Conservation (phyloP, 495 filamentous ascomycete genomes). For the Aspergillus cristatus region DNA sequence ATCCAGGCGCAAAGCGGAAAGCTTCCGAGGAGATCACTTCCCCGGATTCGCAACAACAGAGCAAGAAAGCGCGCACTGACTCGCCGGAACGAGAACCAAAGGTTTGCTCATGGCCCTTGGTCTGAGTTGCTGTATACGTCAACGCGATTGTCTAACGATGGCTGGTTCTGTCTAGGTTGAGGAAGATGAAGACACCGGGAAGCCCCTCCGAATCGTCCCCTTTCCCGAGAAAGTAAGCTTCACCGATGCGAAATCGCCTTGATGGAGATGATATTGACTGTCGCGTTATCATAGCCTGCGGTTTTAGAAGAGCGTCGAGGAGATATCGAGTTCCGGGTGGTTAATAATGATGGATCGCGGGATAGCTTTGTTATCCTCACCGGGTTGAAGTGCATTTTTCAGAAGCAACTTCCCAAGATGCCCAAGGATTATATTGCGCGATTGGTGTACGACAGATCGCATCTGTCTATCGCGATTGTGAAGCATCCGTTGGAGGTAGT, state of each 20-base stretch:
- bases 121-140: neutral
- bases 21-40: conserved; percentile 61
- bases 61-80: conserved; percentile 55
- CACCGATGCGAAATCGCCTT: neutral
- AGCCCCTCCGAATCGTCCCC: conserved; percentile 50
- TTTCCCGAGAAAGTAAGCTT: conserved; percentile 72
- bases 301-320: conserved; percentile 90
- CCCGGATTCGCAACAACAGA: conserved; percentile 38
- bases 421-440: conserved; percentile 97
- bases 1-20: conserved; percentile 63
- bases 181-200: conserved; percentile 25
- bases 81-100: conserved; percentile 44
- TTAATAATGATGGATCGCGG: conserved; percentile 86
- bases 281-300: conserved; percentile 49
- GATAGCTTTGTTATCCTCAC: conserved; percentile 93
- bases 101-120: conserved; percentile 13
- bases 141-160: too few species aligned
- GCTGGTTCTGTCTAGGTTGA: conserved; percentile 2
- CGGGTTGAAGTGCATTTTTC: conserved; percentile 94
- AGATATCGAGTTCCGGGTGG: conserved; percentile 94
- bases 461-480: conserved; percentile 93
- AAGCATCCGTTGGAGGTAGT: conserved; percentile 94
- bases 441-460: conserved; percentile 92
- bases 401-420: conserved; percentile 98
- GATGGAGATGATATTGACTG: conserved; percentile 1